phyloP scores from a whole-genome alignment of 2,329 filamentous ascomycete genomes.

The Trichothecium roseum region DNA sequence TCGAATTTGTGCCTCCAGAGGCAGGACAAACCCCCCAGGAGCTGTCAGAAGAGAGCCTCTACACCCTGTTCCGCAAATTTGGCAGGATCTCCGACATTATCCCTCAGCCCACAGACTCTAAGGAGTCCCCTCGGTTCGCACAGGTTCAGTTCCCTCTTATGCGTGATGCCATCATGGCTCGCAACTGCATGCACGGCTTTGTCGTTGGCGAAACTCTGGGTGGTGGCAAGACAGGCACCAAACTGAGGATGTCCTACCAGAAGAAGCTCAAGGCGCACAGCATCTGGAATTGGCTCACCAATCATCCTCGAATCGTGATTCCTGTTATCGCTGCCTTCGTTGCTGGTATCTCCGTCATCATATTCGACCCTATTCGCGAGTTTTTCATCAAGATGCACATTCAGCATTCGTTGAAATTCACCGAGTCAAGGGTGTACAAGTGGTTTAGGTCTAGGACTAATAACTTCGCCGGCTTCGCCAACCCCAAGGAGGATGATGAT shows the following conservation, averaged over 20 bases:
- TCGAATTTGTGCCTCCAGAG: slow-evolving; percentile 72
- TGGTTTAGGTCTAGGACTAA: slow-evolving; percentile 63
- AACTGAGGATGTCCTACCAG: slow-evolving; percentile 76
- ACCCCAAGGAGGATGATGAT: slow-evolving; percentile 49
- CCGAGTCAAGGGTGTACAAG: slow-evolving; percentile 61
- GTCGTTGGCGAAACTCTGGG: slow-evolving; percentile 57
- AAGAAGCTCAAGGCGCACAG: slow-evolving; percentile 65
- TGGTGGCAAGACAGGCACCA: slow-evolving; percentile 66
- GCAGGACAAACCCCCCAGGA: slow-evolving; percentile 66
- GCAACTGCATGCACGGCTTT: slow-evolving; percentile 86
- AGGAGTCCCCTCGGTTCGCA: slow-evolving; percentile 71
- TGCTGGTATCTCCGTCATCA: slow-evolving; percentile 70
- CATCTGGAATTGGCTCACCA: slow-evolving; percentile 79
- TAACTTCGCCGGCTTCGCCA: slow-evolving; percentile 48
- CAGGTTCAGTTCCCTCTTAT: slow-evolving; percentile 65
- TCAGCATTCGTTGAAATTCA: slow-evolving; percentile 63
- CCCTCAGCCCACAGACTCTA: slow-evolving; percentile 75
- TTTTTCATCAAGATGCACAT: slow-evolving; percentile 89
- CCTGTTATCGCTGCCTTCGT: slow-evolving; percentile 72
- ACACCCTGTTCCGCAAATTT: slow-evolving; percentile 78
- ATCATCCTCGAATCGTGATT: slow-evolving; percentile 79
- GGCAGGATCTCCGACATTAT: slow-evolving; percentile 84
- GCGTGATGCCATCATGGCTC: slow-evolving; percentile 74
- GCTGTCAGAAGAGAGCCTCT: slow-evolving; percentile 76
- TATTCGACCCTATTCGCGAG: slow-evolving; percentile 91